These are phyloP conservation scores for Flaveria linearis DNA, from an alignment of 129 eudicot species.

Conservation along the genomic window DNA sequence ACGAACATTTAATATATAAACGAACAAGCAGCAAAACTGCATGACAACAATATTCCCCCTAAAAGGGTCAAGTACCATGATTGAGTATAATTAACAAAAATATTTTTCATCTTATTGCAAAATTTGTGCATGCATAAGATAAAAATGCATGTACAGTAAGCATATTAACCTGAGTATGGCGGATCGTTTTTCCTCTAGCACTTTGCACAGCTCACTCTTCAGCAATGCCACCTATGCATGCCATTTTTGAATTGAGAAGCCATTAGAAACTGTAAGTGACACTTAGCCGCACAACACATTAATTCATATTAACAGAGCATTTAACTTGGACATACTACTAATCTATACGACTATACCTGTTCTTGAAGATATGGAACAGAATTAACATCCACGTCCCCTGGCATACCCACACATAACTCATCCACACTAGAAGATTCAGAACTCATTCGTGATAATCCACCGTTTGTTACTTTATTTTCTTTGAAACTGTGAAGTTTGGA, in stretches of 20 bases:
- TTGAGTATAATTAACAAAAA: constrained; percentile 2
- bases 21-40: neutral
- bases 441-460: constrained; percentile 47
- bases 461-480: constrained; percentile 48
- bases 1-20: neutral
- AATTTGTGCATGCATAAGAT: neutral
- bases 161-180: constrained; percentile 72
- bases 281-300: neutral
- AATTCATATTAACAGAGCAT: neutral
- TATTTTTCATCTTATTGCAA: neutral
- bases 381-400: constrained; percentile 54
- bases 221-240: constrained; percentile 73
- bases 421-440: constrained; percentile 49
- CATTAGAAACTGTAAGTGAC: constrained; percentile 4
- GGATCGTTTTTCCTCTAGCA: constrained; percentile 85
- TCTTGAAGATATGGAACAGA: constrained; percentile 83
- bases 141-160: neutral
- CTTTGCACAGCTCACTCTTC: constrained; percentile 82
- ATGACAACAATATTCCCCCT: neutral
- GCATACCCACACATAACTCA: constrained; percentile 41
- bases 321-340: neutral
- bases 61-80: neutral
- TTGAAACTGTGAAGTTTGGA: constrained; percentile 68
- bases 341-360: constrained; percentile 52
- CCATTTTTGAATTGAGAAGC: constrained; percentile 13